phyloP scores from a whole-genome alignment of 805 yeast genomes.

The Candida saitoana region DNA sequence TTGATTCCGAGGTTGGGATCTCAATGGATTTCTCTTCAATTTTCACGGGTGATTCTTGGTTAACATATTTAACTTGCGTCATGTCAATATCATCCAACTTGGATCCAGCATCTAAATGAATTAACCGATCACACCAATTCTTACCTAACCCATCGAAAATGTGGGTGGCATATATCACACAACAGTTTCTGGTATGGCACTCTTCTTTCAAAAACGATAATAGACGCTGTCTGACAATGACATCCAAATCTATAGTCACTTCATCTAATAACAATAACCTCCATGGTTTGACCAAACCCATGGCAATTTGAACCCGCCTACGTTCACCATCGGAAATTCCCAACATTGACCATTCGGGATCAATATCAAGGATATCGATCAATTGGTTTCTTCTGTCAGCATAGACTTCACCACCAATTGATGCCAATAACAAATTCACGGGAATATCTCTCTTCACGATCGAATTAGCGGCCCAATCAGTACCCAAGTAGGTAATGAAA shows the following conservation, averaged over 20 bases:
- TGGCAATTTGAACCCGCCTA: constrained; percentile 85
- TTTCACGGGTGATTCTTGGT: constrained; percentile 6
- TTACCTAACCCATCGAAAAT: constrained; percentile 90
- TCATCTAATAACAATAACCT: constrained; percentile 83
- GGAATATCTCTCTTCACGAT: constrained; percentile 89
- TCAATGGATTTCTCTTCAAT: constrained; percentile 21
- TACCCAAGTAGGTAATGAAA: constrained; percentile 79
- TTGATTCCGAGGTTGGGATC: constrained; percentile 45
- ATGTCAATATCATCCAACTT: constrained; percentile 36
- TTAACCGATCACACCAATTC: constrained; percentile 78
- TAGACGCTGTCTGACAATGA: constrained; percentile 75
- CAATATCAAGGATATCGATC: constrained; percentile 76
- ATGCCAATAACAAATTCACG: constrained; percentile 69
- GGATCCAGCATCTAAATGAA: constrained; percentile 72
- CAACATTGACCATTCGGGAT: constrained; percentile 88
- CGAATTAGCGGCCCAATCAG: constrained; percentile 95
- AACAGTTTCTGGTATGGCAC: constrained; percentile 62
- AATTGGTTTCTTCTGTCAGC: constrained; percentile 74
- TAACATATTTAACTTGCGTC: constrained; percentile 22
- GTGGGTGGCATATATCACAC: constrained; percentile 91
- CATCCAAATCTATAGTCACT: constrained; percentile 95
- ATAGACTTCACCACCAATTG: constrained; percentile 68
- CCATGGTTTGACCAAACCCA: constrained; percentile 95
- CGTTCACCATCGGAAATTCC: constrained; percentile 92
- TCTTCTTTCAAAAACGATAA: constrained; percentile 70